These are phyloP conservation scores for Kuraishia floccosa DNA, from an alignment of 805 yeast species.

Conservation along the genomic window DNA sequence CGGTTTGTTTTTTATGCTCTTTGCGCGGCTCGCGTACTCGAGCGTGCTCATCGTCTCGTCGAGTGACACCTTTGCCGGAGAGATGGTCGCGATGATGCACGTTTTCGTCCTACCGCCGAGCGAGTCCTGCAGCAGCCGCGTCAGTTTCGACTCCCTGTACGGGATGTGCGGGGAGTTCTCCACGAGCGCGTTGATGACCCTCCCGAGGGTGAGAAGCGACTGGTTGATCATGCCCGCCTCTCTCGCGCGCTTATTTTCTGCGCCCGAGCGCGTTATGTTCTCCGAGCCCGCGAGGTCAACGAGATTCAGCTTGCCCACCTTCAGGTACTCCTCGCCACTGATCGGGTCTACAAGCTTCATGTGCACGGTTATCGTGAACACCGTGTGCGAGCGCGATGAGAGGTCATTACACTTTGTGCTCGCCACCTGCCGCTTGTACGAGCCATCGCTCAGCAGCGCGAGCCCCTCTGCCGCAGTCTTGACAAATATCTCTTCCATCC, in stretches of 20 bases:
- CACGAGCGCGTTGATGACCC: slow-evolving; percentile 66
- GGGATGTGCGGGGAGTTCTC: slow-evolving; percentile 64
- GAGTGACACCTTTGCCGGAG: slow-evolving; percentile 68
- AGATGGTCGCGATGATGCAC: slow-evolving; percentile 75
- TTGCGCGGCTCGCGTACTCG: slow-evolving; percentile 83
- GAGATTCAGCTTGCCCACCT: slow-evolving; percentile 59
- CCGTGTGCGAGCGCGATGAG: slow-evolving; percentile 73
- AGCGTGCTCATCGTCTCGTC: slow-evolving; percentile 80
- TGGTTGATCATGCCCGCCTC: slow-evolving; percentile 90
- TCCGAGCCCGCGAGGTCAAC: slow-evolving; percentile 93
- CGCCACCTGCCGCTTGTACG: slow-evolving; percentile 58
- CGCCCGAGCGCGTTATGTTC: slow-evolving; percentile 77
- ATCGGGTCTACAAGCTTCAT: slow-evolving; percentile 36
- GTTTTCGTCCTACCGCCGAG: slow-evolving; percentile 87
- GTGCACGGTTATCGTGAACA: slow-evolving; percentile 57
- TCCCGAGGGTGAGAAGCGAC: slow-evolving; percentile 75
- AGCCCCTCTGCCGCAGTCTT: slow-evolving; percentile 40
- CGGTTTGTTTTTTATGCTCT: slow-evolving; percentile 63
- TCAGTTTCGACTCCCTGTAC: slow-evolving; percentile 74
- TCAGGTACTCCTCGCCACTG: slow-evolving; percentile 37
- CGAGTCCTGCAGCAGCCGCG: slow-evolving; percentile 70
- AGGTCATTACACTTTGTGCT: slow-evolving; percentile 68
- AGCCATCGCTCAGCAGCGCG: slow-evolving; percentile 41
- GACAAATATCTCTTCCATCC: slow-evolving; percentile 43
- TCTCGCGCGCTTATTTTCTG: slow-evolving; percentile 69